Evolutionary conservation across 305 asterid genomes (phyloP), one percentile per base, ranked within the genome.

Genomic region (Fraxinus ornus): DNA sequence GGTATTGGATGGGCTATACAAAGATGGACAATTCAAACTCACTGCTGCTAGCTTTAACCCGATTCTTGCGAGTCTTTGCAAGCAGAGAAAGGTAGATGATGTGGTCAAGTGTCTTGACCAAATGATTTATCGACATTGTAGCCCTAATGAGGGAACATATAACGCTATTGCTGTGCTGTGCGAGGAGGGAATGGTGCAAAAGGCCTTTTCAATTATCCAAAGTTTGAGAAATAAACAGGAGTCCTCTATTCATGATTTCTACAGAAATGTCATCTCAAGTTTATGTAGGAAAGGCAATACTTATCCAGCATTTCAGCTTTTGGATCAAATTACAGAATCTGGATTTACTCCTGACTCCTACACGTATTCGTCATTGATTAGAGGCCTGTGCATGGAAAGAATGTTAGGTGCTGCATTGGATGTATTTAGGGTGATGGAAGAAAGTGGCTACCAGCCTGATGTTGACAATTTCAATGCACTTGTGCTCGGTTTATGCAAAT

Each of bases 21-120:
- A 80, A 12, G 91, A 86, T 21, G 95, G 93, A 4, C 84, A 80
- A 70, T 89, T 92, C 79, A 89, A 86, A 41, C 98, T 97, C 37
- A 87, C 85, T 13, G 94, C 98, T 66, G 92, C 94, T 0, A 91
- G 95, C 88, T 95, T 89, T 81, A 95, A 95, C 71, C 98, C 98
- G 0, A 84, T 95, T 21, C 83, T 93, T 32, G 91, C 91, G 0
- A 83, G 88, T 52, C 87, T 95, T 24, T 92, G 98, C 86, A 89
- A 81, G 81, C 91, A 91, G 72, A 87, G 87, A 87, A 92, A 91
- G 72, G 87, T 91, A 74, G 92, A 91, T 52, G 91, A 81, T 3
- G 97, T 91, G 8, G 82, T 85, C 3, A 85, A 81, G 85, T 89
- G 92, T 86, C 89, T 95, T 0, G 93, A 91, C 70, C 86, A 88